Conservation (phyloP, 1,284 basidiomycete species). For the Austroboletus novae-zelandiae region DNA sequence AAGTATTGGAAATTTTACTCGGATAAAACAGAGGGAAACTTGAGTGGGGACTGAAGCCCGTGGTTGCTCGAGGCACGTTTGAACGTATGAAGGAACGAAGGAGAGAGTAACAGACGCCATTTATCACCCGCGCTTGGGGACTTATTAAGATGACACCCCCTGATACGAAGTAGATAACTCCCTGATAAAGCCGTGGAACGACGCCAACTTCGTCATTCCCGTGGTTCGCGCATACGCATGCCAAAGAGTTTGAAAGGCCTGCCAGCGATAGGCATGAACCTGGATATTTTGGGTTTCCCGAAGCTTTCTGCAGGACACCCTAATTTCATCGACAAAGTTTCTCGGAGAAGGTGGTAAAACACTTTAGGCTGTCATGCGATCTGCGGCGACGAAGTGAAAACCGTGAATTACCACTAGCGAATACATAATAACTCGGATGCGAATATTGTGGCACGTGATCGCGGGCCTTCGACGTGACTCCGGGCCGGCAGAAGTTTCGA, state of each 20-base stretch:
- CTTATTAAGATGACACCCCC: constrained; percentile 13
- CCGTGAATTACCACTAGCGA: neutral
- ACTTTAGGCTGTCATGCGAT: constrained; percentile 14
- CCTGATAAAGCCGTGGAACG: neutral
- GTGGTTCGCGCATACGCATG: constrained; percentile 1
- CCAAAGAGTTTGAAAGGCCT: neutral
- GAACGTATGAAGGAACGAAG: constrained; percentile 62
- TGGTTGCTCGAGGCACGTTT: constrained; percentile 58
- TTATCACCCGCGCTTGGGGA: constrained; percentile 47
- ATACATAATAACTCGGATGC: too few species aligned
- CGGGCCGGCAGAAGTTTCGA: neutral
- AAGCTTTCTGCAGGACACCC: constrained; percentile 46
- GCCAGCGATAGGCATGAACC: constrained; percentile 34
- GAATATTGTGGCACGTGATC: constrained; percentile 28
- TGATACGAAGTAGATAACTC: neutral
- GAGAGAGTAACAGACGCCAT: constrained; percentile 58
- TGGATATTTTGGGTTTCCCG: constrained; percentile 43
- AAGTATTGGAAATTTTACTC: constrained; percentile 74
- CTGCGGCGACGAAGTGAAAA: neutral
- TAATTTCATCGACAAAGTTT: constrained; percentile 50
- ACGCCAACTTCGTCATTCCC: neutral
- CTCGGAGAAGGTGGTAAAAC: constrained; percentile 38
- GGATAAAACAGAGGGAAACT: constrained; percentile 64
- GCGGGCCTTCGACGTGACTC: neutral
- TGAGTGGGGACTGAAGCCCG: constrained; percentile 72